Conservation (phyloP, 257 asterid genomes). For the Pogostemon cablin region DNA sequence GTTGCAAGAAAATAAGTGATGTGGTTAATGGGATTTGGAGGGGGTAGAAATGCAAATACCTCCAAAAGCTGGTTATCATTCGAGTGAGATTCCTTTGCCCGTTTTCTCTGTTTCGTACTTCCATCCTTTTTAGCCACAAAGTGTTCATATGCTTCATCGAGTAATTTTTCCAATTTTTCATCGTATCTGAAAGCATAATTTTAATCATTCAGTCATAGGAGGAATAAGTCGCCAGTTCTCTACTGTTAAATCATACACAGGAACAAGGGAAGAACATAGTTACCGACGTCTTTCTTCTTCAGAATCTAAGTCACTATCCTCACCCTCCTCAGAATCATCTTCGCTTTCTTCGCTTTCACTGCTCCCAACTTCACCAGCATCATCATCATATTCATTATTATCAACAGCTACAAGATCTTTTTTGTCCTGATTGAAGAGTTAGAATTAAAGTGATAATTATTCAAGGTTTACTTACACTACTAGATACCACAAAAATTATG, state of each 20-base stretch:
- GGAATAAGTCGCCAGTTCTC: neutral
- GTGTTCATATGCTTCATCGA: conserved; percentile 82
- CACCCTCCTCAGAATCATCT: conserved; percentile 46
- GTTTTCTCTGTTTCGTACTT: conserved; percentile 79
- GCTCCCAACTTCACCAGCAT: conserved; percentile 50
- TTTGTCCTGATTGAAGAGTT: conserved; percentile 57
- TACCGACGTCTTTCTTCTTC: conserved; percentile 89
- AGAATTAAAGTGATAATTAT: neutral
- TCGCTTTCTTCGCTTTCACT: conserved; percentile 64
- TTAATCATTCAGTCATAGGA: conserved; percentile 25
- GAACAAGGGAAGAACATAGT: conserved; percentile 18
- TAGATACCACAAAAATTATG: neutral
- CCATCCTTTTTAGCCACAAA: conserved; percentile 77
- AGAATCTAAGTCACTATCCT: conserved; percentile 75
- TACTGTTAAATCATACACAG: conserved; percentile 20
- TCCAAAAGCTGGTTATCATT: conserved; percentile 52
- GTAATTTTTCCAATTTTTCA: conserved; percentile 63
- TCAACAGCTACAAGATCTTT: conserved; percentile 84
- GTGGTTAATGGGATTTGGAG: neutral
- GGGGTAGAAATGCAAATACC: conserved; percentile 45
- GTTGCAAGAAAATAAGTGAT: neutral
- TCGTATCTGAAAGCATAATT: conserved; percentile 60
- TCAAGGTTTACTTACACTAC: neutral
- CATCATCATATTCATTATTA: conserved; percentile 64
- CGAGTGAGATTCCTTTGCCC: conserved; percentile 59